Percentiles rank a stretch among this genome's conserved stretches.
phyloP scores from a whole-genome alignment of 305 asterid genomes.

The Ruellia speciosa region DNA sequence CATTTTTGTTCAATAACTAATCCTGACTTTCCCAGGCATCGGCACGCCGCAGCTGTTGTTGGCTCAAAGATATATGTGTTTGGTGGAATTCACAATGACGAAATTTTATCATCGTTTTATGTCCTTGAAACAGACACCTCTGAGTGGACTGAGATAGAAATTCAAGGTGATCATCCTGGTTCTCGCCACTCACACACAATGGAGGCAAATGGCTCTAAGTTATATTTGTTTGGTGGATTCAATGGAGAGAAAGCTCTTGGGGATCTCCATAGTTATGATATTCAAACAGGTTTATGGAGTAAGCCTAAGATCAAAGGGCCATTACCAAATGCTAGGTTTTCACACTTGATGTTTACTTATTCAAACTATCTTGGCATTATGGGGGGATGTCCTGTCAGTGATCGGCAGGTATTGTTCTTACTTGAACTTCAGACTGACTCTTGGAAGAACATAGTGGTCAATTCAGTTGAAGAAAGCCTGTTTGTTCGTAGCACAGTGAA shows the following conservation, averaged over 20 bases:
- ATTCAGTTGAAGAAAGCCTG: slow-evolving; percentile 48
- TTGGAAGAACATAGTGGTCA: slow-evolving; percentile 62
- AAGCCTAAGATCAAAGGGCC: slow-evolving; percentile 45
- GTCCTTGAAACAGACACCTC: slow-evolving; percentile 54
- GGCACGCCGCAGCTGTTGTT: slow-evolving; percentile 76
- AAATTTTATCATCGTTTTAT: slow-evolving; percentile 49
- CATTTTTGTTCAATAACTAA: slow-evolving; percentile 14
- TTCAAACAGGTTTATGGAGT: slow-evolving; percentile 52
- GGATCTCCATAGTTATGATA: slow-evolving; percentile 59
- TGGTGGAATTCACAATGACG: slow-evolving; percentile 68
- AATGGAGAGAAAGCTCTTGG: slow-evolving; percentile 75
- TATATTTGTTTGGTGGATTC: slow-evolving; percentile 83
- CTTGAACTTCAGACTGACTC: slow-evolving; percentile 46
- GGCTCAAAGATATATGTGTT: slow-evolving; percentile 68
- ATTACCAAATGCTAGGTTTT: slow-evolving; percentile 71
- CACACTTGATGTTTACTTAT: slow-evolving; percentile 75
- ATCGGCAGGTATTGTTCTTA: slow-evolving; percentile 49
- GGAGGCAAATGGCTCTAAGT: slow-evolving; percentile 42
- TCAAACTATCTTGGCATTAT: slow-evolving; percentile 60
- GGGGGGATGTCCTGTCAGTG: slow-evolving; percentile 89
- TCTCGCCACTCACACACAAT: slow-evolving; percentile 93
- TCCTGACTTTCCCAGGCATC: slow-evolving; percentile 56
- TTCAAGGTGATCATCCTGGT: slow-evolving; percentile 59
- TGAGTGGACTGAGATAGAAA: slow-evolving; percentile 58
- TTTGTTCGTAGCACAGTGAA: slow-evolving; percentile 80